Conservation (phyloP, 257 asterid species). For the Solanum arcanum region DNA sequence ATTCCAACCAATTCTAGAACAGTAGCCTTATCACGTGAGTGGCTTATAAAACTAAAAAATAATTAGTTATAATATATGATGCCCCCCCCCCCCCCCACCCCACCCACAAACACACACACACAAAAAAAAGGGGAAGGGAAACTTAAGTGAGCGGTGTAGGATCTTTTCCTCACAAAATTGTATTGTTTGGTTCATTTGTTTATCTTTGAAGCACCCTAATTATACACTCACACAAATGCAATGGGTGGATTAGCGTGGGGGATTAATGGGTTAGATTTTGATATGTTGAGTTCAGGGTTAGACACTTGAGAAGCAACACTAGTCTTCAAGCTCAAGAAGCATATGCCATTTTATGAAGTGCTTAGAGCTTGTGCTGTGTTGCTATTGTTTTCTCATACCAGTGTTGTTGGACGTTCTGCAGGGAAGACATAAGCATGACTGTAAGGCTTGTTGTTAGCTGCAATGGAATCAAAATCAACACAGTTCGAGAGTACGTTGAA, state of each 20-base stretch:
- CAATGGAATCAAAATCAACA: conserved; percentile 78
- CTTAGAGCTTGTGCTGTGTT: background rate
- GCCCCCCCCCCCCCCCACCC: background rate
- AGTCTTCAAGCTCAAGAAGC: background rate
- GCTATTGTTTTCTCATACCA: background rate
- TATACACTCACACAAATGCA: background rate
- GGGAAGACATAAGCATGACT: conserved; percentile 95
- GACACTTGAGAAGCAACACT: background rate
- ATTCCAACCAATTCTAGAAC: background rate
- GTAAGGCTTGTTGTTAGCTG: conserved; percentile 91
- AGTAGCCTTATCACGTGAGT: background rate
- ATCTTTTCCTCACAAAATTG: background rate
- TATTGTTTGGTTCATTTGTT: background rate
- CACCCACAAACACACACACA: background rate
- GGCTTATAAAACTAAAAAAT: background rate
- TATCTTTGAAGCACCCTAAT: background rate
- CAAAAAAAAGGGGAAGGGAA: background rate
- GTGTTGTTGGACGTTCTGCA: conserved; percentile 30
- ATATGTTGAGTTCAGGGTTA: background rate
- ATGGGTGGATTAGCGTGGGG: background rate
- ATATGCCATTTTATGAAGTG: background rate
- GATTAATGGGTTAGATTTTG: background rate
- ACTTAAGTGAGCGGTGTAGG: background rate
- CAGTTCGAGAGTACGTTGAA: conserved; percentile 75
- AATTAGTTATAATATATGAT: background rate